Evolutionary conservation across 106 monocot genomes (phyloP).

Genomic region (Chionographis japonica): DNA sequence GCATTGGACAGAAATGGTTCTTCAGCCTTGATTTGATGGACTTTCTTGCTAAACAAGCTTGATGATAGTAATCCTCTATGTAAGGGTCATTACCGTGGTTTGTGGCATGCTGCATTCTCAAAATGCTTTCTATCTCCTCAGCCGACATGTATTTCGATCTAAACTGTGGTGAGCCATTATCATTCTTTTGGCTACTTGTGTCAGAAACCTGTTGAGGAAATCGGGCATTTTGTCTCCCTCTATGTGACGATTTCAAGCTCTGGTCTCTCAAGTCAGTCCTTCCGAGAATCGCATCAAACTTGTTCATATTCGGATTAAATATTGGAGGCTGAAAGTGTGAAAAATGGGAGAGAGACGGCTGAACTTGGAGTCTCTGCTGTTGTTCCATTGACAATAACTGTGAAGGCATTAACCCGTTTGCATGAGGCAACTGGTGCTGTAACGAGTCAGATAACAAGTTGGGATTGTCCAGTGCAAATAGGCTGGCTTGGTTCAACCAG

Average conservation of each 20-base stretch:
- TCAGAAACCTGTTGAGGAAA: slow-evolving; percentile 32
- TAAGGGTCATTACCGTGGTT: slow-evolving; percentile 58
- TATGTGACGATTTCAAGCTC: slow-evolving; percentile 25
- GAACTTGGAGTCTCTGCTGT: slow-evolving; percentile 33
- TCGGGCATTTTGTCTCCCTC: slow-evolving; percentile 32
- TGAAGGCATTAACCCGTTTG: slow-evolving; percentile 33
- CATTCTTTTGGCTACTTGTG: slow-evolving; percentile 23
- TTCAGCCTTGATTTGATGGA: slow-evolving; percentile 16
- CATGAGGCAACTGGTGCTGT: slow-evolving; percentile 40
- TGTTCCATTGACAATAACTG: slow-evolving; percentile 30
- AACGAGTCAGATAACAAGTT: slow-evolving; percentile 29
- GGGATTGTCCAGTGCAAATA: slow-evolving; percentile 24
- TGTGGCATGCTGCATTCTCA: slow-evolving; percentile 52
- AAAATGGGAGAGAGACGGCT: slow-evolving; percentile 23
- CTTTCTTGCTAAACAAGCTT: slow-evolving; percentile 54
- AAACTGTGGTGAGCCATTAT: slow-evolving; percentile 25
- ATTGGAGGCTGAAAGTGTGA: slow-evolving; percentile 31
- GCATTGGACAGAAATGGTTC: slow-evolving; percentile 41
- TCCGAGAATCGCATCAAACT: slow-evolving; percentile 22
- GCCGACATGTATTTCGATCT: slow-evolving; percentile 66
- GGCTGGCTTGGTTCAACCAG: slow-evolving; percentile 28
- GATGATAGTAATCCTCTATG: slow-evolving; percentile 65
- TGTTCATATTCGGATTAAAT: slow-evolving; percentile 26
- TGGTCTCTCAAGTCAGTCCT: slow-evolving; percentile 33
- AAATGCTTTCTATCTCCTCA: slow-evolving; percentile 62